Evolutionary conservation across 2,329 filamentous ascomycete genomes (phyloP).

Genomic region (Aspergillus sp.): DNA sequence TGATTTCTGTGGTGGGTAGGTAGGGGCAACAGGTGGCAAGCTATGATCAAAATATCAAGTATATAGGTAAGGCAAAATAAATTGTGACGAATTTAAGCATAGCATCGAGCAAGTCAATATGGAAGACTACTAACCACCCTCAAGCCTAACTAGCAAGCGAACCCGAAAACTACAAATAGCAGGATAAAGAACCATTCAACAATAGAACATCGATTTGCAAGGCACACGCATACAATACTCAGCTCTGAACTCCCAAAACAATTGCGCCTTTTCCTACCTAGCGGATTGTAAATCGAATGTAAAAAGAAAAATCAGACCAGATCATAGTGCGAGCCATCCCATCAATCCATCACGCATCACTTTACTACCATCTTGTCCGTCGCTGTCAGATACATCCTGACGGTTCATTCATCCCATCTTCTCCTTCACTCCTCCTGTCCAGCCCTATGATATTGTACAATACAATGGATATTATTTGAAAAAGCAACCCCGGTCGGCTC

Average conservation of each 20-base stretch:
- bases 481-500: slow-evolving; percentile 4
- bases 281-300: slow-evolving; percentile 1
- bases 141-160: background rate
- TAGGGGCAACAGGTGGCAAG: too few species aligned
- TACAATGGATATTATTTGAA: slow-evolving; percentile 23
- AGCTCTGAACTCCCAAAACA: slow-evolving; percentile 14
- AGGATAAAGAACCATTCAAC: background rate
- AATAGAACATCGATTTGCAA: too few species aligned
- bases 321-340: slow-evolving; percentile 5
- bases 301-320: slow-evolving; percentile 1
- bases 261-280: slow-evolving; percentile 15
- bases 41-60: too few species aligned
- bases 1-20: too few species aligned
- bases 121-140: background rate
- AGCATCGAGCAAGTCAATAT: background rate
- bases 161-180: background rate
- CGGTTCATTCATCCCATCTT: too few species aligned
- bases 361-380: background rate
- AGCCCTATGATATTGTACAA: slow-evolving; percentile 25
- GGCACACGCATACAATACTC: background rate
- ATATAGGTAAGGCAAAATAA: background rate
- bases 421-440: background rate
- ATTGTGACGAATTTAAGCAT: background rate
- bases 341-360: background rate
- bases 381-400: background rate